phyloP scores from a whole-genome alignment of 257 asterid genomes.

The Solanum sparsipilum region DNA sequence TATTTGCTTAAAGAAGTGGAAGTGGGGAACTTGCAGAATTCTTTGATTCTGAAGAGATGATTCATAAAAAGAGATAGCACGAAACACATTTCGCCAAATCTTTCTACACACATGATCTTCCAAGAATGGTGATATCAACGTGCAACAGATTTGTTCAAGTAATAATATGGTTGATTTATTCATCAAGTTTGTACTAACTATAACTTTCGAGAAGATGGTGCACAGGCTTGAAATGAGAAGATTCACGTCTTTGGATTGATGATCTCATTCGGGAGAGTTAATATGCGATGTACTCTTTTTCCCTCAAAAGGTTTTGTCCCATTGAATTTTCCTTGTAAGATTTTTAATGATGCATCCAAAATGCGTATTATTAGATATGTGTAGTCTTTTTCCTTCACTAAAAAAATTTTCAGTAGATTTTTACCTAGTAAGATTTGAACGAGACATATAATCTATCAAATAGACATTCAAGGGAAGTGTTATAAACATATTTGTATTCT shows the following conservation, averaged over 20 bases:
- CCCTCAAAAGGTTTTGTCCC: not conserved
- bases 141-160: not conserved
- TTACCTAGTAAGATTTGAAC: not conserved
- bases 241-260: not conserved
- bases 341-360: not conserved
- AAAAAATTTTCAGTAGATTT: not conserved
- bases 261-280: not conserved
- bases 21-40: not conserved
- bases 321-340: not conserved
- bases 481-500: no score
- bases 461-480: not conserved
- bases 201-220: not conserved
- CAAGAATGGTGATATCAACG: not conserved
- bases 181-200: not conserved
- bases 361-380: not conserved
- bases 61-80: not conserved
- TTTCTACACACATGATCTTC: not conserved
- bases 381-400: not conserved
- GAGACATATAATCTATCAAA: not conserved
- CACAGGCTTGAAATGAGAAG: not conserved
- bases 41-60: not conserved
- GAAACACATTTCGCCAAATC: not conserved
- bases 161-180: not conserved
- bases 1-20: not conserved
- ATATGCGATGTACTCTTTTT: not conserved